phyloP scores from a whole-genome alignment of 1,139 yeast genomes.

The Geotrichum aggregatum region DNA sequence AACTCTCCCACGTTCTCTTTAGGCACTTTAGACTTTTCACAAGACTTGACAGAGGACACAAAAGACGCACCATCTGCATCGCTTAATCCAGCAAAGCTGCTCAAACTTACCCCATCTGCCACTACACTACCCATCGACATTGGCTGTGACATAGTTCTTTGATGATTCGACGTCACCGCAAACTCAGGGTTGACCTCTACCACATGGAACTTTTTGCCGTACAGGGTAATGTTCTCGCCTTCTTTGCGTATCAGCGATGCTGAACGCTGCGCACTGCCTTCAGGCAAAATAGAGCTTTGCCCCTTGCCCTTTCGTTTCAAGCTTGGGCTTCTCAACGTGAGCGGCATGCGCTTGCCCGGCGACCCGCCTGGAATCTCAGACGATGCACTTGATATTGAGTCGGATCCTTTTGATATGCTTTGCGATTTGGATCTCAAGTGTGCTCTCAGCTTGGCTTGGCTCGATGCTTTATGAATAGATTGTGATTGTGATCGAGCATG shows the following conservation, averaged over 20 bases:
- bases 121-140: no score
- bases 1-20: no score
- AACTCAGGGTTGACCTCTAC: slow-evolving; percentile 38
- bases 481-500: slow-evolving; percentile 14
- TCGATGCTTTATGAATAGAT: neutral
- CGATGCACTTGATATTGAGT: no score
- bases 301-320: slow-evolving; percentile 2
- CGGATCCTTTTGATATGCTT: no score
- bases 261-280: slow-evolving; percentile 25
- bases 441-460: neutral
- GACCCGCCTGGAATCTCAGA: neutral
- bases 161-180: slow-evolving; percentile 17
- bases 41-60: no score
- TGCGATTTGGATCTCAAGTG: slow-evolving; percentile 15
- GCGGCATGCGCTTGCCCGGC: slow-evolving; percentile 13
- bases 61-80: no score
- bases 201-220: slow-evolving; percentile 36
- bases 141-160: slow-evolving; percentile 9
- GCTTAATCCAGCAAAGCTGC: no score
- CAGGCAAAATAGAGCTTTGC: neutral
- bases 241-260: slow-evolving; percentile 32
- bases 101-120: no score
- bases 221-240: slow-evolving; percentile 33
- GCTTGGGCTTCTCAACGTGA: slow-evolving; percentile 12
- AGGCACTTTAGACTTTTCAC: no score